Base-by-base conservation (phyloP, 2,329 filamentous ascomycete species). In the Amesomyces nigricolor region DNA sequence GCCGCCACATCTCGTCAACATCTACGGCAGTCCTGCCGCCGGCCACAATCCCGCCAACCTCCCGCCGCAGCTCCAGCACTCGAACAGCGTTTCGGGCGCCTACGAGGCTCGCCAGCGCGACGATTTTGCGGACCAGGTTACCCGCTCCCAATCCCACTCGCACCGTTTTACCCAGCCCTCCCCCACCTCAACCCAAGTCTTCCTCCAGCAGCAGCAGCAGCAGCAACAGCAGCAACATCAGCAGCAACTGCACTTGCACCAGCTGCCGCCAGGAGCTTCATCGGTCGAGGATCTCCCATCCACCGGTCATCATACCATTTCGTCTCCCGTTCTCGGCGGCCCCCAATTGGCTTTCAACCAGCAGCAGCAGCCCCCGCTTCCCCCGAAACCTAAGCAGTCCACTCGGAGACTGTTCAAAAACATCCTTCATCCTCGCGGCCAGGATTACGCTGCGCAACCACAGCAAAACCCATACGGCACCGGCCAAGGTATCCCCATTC, bases 321-420 rank as follows among this genome's bases (percentile, higher is more conserved):
- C 55, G 40, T 59, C 61, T 10, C 60, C 61, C 32, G 54, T 60
- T 26, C 54, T 65, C 60, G 54, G 58, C 66, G 51, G 61, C 59
- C 53, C 57, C 16, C 58, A 58, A 17, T 59, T 51, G n/a, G 45
- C 44, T 19, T 58, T 51, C 42, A 38, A 26, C 44, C 63, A 60
- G 42, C 64, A 62, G 42, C 64, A 62, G 38, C 63, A 63, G 38
- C 66, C 65, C 54, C 62, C 57, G 42, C 47, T 54, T 22, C 65
- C 61, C 65, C 69, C 47, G 54, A 66, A 45, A 67, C 68, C 51
- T 69, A 79, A 65, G 55, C 75, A 76, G 58, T 79, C 76, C 44
- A 75, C 77, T 43, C 75, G 78, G 61, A 78, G 76, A 63, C 68
- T 81, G 58, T 75, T 82, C 67, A 81, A 76, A 68, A 78, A 75